These are phyloP conservation scores for Conringia planisiliqua DNA, from an alignment of 345 rosid species.

Conservation along the genomic window DNA sequence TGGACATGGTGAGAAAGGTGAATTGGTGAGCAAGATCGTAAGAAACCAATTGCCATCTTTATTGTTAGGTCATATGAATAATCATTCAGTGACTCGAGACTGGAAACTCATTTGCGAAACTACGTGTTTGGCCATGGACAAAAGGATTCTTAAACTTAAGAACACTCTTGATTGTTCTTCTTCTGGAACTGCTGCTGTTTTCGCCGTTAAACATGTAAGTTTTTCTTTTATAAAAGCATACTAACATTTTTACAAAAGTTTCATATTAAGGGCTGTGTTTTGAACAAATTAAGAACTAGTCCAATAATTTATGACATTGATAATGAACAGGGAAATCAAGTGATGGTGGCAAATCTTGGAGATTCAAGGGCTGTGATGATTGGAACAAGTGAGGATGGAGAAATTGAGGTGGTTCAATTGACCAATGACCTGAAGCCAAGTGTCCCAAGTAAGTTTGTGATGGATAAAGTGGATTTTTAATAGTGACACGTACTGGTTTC, in stretches of 20 bases:
- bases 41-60: conserved; percentile 59
- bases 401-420: conserved; percentile 49
- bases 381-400: conserved; percentile 43
- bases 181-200: conserved; percentile 84
- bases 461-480: not conserved
- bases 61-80: conserved; percentile 48
- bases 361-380: conserved; percentile 86
- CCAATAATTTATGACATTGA: too few species aligned
- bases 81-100: conserved; percentile 21
- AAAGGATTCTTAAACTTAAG: conserved; percentile 57
- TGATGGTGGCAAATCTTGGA: conserved; percentile 81
- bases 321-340: conserved; percentile 52
- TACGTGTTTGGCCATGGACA: conserved; percentile 67
- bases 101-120: conserved; percentile 35
- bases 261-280: too few species aligned
- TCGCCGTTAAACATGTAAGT: conserved; percentile 59
- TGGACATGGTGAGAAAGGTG: conserved; percentile 88
- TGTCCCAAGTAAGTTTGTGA: conserved; percentile 56
- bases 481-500: not conserved
- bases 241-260: not conserved
- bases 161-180: conserved; percentile 55
- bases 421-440: conserved; percentile 81
- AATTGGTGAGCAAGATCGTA: conserved; percentile 60
- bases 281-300: too few species aligned
- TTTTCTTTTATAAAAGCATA: not conserved